Conservation (phyloP, 2,329 filamentous ascomycete species). For the Monilinia polystroma region DNA sequence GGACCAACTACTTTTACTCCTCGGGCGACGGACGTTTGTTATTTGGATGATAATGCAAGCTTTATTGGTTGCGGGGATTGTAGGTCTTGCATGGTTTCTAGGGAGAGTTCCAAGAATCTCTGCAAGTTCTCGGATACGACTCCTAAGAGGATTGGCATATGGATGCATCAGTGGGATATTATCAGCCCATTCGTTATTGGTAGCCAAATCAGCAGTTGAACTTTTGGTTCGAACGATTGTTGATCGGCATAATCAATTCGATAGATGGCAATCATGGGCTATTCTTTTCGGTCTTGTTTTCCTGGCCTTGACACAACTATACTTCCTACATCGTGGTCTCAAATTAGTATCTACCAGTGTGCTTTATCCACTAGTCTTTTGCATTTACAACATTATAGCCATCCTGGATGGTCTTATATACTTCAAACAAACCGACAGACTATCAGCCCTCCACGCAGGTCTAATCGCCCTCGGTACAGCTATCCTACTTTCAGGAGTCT, state of each 20-base stretch:
- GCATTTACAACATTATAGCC: slow-evolving; percentile 98
- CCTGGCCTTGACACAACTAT: slow-evolving; percentile 85
- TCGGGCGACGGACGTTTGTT: slow-evolving; percentile 74
- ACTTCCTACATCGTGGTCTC: slow-evolving; percentile 89
- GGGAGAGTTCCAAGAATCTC: slow-evolving; percentile 53
- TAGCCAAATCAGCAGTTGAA: slow-evolving; percentile 96
- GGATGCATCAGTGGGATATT: slow-evolving; percentile 89
- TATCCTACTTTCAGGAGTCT: slow-evolving; percentile 81
- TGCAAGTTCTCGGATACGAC: slow-evolving; percentile 65
- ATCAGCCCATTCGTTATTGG: slow-evolving; percentile 86
- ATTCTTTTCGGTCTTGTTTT: slow-evolving; percentile 79
- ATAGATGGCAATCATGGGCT: slow-evolving; percentile 91
- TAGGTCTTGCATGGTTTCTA: slow-evolving; percentile 60
- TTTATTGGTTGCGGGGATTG: slow-evolving; percentile 67
- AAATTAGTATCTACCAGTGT: slow-evolving; percentile 95
- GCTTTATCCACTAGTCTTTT: slow-evolving; percentile 95
- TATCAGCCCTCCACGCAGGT: slow-evolving; percentile 72
- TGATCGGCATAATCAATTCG: slow-evolving; percentile 88
- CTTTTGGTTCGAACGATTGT: slow-evolving; percentile 83
- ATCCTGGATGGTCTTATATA: slow-evolving; percentile 97
- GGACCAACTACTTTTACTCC: slow-evolving; percentile 72
- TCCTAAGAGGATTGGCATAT: slow-evolving; percentile 81
- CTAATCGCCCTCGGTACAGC: slow-evolving; percentile 84
- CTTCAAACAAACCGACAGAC: slow-evolving; percentile 81
- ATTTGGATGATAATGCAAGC: slow-evolving; percentile 85